Percentiles rank a stretch among this genome's conserved stretches.
These are phyloP conservation scores for Betula pendula DNA, from an alignment of 306 rosid genomes.

Conservation along the genomic window DNA sequence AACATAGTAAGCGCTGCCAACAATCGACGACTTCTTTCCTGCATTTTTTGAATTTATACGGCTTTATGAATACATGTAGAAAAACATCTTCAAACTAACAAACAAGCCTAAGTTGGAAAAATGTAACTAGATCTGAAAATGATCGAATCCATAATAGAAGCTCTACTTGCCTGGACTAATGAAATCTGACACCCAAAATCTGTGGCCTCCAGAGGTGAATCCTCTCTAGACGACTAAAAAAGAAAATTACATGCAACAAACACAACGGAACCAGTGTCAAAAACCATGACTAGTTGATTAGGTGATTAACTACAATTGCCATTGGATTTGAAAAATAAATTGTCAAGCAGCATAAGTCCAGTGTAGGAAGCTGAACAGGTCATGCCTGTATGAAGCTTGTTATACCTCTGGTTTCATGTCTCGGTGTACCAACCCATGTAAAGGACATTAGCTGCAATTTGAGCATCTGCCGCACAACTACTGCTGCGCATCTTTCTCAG, in stretches of 20 bases:
- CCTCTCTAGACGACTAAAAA: constrained; percentile 66
- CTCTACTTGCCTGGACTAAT: constrained; percentile 78
- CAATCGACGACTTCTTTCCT: constrained; percentile 89
- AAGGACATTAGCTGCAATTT: constrained; percentile 97
- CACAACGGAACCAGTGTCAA: constrained; percentile 27
- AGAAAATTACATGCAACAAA: constrained; percentile 66
- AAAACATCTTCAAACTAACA: background rate
- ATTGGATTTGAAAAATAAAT: background rate
- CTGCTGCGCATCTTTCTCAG: constrained; percentile 98
- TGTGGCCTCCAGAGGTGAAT: constrained; percentile 86
- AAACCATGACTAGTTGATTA: background rate
- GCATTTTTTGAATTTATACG: constrained; percentile 33
- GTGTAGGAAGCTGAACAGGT: constrained; percentile 8
- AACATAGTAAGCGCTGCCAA: constrained; percentile 99
- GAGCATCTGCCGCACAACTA: constrained; percentile 96
- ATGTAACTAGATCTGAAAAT: background rate
- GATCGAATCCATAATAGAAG: background rate
- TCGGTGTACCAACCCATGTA: constrained; percentile 96
- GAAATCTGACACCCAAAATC: constrained; percentile 99
- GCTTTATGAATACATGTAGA: constrained; percentile 16
- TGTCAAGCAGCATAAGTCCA: constrained; percentile 8
- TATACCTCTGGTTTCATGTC: constrained; percentile 99
- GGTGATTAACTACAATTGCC: background rate
- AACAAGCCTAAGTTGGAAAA: background rate
- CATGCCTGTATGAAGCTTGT: constrained; percentile 11